Conservation (phyloP, 768 basidiomycete genomes). For the Russula emetica region DNA sequence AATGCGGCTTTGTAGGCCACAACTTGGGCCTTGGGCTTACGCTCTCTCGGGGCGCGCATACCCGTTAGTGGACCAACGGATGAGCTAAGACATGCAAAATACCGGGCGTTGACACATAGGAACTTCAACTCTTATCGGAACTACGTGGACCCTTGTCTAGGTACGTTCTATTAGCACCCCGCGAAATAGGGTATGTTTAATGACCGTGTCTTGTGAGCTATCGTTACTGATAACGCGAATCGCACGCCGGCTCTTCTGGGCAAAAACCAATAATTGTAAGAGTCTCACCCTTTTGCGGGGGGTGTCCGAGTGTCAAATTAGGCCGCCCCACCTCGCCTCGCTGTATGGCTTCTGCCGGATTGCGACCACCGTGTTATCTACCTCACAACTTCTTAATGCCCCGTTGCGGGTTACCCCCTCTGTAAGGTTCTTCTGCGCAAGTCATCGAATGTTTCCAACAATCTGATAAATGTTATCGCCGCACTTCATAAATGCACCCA, state of each 20-base stretch:
- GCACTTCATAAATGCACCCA: not conserved
- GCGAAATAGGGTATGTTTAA: conserved; percentile 3
- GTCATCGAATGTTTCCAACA: not conserved
- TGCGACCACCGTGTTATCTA: not conserved
- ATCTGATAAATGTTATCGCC: not conserved
- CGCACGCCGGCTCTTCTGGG: not conserved
- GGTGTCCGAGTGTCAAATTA: not conserved
- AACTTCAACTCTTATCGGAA: not conserved
- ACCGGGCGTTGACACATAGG: too few relatives aligned
- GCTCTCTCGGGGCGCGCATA: not conserved
- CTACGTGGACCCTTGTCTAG: conserved; percentile 2
- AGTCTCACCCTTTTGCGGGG: not conserved
- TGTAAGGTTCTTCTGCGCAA: not conserved
- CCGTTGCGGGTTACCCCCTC: not conserved
- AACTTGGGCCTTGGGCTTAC: not conserved
- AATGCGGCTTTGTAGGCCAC: not conserved
- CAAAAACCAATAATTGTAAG: not conserved
- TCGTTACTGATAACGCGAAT: not conserved
- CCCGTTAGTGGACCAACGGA: not conserved
- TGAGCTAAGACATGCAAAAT: too few relatives aligned
- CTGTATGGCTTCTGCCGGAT: not conserved
- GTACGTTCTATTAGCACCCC: conserved; percentile 1
- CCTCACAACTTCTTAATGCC: not conserved
- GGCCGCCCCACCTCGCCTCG: not conserved
- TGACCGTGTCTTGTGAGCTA: not conserved